Conservation (phyloP, 306 rosid species). For the Acmispon strigosus region DNA sequence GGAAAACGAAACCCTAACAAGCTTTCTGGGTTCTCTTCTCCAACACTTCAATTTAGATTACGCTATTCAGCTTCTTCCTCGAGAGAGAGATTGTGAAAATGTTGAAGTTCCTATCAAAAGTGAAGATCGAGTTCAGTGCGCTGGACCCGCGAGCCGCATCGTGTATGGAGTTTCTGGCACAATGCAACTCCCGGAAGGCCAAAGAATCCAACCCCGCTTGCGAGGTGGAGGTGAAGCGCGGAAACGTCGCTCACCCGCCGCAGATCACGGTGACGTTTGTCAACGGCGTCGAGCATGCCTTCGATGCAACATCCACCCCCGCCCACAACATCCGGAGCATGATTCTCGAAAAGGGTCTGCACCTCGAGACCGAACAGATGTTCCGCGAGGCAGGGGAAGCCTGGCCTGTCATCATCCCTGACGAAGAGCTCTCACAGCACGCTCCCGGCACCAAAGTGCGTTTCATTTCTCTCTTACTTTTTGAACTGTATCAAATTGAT, state of each 20-base stretch:
- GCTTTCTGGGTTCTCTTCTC: no score
- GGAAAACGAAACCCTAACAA: no score
- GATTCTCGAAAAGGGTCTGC: constrained; percentile 78
- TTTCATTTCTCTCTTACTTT: not conserved
- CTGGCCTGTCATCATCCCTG: constrained; percentile 75
- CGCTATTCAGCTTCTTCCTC: no score
- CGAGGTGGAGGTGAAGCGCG: constrained; percentile 75
- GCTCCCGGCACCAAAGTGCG: constrained; percentile 65
- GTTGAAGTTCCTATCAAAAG: constrained; percentile 79
- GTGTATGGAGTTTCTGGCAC: constrained; percentile 90
- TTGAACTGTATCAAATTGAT: not conserved
- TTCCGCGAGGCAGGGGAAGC: constrained; percentile 80
- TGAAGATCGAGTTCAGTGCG: constrained; percentile 83
- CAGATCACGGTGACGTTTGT: constrained; percentile 85
- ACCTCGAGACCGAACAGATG: constrained; percentile 73
- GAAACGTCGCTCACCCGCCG: constrained; percentile 67
- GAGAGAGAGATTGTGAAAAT: constrained; percentile 16
- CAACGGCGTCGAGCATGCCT: constrained; percentile 67
- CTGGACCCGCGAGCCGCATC: constrained; percentile 85
- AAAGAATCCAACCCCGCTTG: constrained; percentile 84
- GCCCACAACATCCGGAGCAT: constrained; percentile 66
- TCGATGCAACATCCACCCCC: constrained; percentile 68
- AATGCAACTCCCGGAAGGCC: constrained; percentile 87
- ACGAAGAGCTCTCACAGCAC: constrained; percentile 48
- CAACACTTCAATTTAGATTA: no score